phyloP scores from a whole-genome alignment of 331 rosid species.

The Rhamnella rubrinervis region DNA sequence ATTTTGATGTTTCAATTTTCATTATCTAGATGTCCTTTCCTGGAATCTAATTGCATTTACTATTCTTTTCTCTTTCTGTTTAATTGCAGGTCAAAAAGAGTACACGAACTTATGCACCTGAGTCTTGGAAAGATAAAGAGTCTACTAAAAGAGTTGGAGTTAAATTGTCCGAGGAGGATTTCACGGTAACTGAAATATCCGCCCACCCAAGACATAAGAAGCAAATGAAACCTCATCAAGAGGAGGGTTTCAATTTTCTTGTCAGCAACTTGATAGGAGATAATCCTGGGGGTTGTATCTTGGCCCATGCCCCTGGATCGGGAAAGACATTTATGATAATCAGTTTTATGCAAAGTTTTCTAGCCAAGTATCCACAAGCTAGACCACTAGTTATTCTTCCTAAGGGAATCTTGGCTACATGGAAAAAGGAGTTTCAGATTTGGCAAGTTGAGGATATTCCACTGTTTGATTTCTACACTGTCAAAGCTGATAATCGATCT shows the following conservation, averaged over 20 bases:
- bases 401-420: constrained; percentile 81
- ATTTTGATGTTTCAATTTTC: not conserved
- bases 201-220: constrained; percentile 87
- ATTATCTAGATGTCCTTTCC: not conserved
- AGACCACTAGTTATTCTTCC: constrained; percentile 95
- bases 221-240: constrained; percentile 90
- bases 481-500: constrained; percentile 68
- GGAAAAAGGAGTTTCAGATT: constrained; percentile 82
- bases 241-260: constrained; percentile 92
- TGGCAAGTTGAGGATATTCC: constrained; percentile 97
- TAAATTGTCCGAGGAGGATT: constrained; percentile 49
- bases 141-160: constrained; percentile 43
- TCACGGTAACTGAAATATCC: constrained; percentile 48
- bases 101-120: constrained; percentile 58
- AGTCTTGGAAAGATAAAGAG: constrained; percentile 52
- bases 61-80: constrained; percentile 1
- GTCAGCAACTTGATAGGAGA: constrained; percentile 76
- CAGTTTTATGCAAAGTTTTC: constrained; percentile 94
- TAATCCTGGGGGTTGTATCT: constrained; percentile 89
- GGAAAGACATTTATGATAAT: constrained; percentile 97
- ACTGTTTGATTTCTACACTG: constrained; percentile 64
- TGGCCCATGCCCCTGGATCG: constrained; percentile 98
- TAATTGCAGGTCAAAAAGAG: constrained; percentile 63
- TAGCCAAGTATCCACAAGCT: constrained; percentile 83
- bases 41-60: not conserved